phyloP scores from a whole-genome alignment of 371 early-diverging fungal genomes.

The Apophysomyces variabilis region DNA sequence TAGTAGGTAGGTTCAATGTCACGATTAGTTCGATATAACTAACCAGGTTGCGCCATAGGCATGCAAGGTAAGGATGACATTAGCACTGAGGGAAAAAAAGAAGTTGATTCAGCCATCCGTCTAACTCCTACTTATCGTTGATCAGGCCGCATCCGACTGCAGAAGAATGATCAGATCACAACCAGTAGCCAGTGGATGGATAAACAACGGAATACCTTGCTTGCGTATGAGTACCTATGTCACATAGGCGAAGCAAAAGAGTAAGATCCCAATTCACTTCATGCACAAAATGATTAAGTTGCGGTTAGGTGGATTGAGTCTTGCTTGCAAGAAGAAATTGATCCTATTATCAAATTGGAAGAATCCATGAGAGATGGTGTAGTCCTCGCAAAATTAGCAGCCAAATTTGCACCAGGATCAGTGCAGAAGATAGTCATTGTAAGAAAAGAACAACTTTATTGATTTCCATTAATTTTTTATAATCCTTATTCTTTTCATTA shows the following conservation, averaged over 20 bases:
- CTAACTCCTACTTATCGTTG: neutral
- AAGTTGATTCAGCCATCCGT: neutral
- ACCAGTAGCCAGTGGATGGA: constrained; percentile 92
- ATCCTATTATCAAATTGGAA: constrained; percentile 79
- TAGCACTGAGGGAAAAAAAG: neutral
- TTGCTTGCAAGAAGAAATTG: constrained; percentile 84
- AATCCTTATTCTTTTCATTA: neutral
- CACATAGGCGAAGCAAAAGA: constrained; percentile 99
- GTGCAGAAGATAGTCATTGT: constrained; percentile 91
- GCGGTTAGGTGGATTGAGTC: constrained; percentile 91
- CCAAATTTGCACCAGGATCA: constrained; percentile 81
- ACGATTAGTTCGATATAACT: neutral
- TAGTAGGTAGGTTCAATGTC: constrained; percentile 37
- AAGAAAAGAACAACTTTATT: constrained; percentile 1
- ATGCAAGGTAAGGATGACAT: constrained; percentile 26
- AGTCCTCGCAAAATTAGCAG: constrained; percentile 91
- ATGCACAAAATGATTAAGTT: neutral
- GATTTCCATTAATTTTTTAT: too few relatives aligned
- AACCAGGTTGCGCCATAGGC: constrained; percentile 15
- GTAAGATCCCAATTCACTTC: constrained; percentile 52
- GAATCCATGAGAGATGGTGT: constrained; percentile 96
- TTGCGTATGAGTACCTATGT: constrained; percentile 99
- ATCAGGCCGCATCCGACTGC: constrained; percentile 67
- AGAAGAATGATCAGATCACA: constrained; percentile 50
- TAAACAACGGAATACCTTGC: constrained; percentile 86